Evolutionary conservation across 371 early-diverging fungal genomes (phyloP).

Genomic region (Mortierella sp.): DNA sequence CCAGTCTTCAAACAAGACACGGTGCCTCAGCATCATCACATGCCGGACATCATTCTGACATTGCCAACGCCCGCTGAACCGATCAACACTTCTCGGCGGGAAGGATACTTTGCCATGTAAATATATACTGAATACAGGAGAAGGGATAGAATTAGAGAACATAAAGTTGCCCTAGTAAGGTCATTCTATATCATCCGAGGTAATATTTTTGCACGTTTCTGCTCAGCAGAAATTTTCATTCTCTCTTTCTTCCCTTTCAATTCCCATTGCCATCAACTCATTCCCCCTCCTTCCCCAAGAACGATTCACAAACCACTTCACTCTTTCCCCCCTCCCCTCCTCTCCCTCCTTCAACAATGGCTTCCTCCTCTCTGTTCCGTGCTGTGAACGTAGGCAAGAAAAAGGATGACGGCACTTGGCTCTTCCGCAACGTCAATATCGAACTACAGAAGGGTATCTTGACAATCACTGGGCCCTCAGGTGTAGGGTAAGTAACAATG

Average conservation of each 20-base stretch:
- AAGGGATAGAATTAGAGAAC: too few species aligned
- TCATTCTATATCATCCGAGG: too few species aligned
- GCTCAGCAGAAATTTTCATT: not conserved
- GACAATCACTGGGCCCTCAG: conserved; percentile 78
- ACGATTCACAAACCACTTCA: not conserved
- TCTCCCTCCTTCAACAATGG: conserved; percentile 2
- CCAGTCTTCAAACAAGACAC: not conserved
- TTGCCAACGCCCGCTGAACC: conserved; percentile 39
- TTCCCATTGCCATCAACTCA: not conserved
- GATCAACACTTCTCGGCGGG: conserved; percentile 6
- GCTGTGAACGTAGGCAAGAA: conserved; percentile 45
- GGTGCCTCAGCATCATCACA: not conserved
- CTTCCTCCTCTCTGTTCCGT: conserved; percentile 18
- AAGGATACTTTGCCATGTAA: conserved; percentile 39
- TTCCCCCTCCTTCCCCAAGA: not conserved
- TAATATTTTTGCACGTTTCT: too few species aligned
- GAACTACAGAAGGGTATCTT: conserved; percentile 66
- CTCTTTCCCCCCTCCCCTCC: not conserved
- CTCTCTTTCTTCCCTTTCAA: not conserved
- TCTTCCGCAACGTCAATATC: conserved; percentile 72
- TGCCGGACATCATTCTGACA: conserved; percentile 47
- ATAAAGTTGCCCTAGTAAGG: too few species aligned
- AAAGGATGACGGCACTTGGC: conserved; percentile 59
- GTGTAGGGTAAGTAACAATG: conserved; percentile 66
- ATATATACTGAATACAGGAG: not conserved